These are phyloP conservation scores for Thecaphora thlaspeos DNA, from an alignment of 1,284 basidiomycete genomes.

Conservation along the genomic window DNA sequence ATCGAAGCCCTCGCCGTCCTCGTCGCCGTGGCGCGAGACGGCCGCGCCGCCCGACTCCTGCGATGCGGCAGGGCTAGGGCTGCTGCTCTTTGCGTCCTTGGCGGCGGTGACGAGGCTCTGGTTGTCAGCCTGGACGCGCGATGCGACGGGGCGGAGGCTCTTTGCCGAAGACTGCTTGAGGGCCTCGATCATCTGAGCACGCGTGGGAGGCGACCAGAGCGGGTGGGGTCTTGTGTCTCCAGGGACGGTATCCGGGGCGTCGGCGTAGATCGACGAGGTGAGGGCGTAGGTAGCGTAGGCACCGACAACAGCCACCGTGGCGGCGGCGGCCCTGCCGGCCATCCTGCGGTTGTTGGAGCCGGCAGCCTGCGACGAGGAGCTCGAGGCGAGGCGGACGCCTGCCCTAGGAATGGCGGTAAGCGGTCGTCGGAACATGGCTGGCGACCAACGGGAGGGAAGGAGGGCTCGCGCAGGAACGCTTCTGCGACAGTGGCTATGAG, in stretches of 20 bases:
- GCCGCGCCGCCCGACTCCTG: constrained; percentile 20
- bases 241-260: constrained; percentile 33
- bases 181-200: constrained; percentile 56
- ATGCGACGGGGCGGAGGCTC: constrained; percentile 42
- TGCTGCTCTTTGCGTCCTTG: constrained; percentile 36
- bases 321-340: constrained; percentile 16
- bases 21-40: constrained; percentile 21
- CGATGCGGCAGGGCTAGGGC: constrained; percentile 46
- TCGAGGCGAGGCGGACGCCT: constrained; percentile 28
- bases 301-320: constrained; percentile 13
- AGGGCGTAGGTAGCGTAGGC: background rate
- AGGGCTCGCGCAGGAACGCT: no score
- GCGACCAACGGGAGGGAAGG: no score
- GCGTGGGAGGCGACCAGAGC: constrained; percentile 54
- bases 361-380: constrained; percentile 17
- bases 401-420: constrained; percentile 17
- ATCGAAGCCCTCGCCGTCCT: constrained; percentile 60
- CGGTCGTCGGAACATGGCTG: constrained; percentile 29
- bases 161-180: constrained; percentile 48
- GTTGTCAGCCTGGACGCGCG: constrained; percentile 27
- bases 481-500: no score
- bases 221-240: constrained; percentile 48
- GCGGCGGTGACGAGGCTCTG: constrained; percentile 35
- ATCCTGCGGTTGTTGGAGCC: constrained; percentile 16
- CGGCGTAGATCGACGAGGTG: constrained; percentile 13